Conservation (phyloP, 495 filamentous ascomycete genomes). For the Thermochaetoides thermophila region DNA sequence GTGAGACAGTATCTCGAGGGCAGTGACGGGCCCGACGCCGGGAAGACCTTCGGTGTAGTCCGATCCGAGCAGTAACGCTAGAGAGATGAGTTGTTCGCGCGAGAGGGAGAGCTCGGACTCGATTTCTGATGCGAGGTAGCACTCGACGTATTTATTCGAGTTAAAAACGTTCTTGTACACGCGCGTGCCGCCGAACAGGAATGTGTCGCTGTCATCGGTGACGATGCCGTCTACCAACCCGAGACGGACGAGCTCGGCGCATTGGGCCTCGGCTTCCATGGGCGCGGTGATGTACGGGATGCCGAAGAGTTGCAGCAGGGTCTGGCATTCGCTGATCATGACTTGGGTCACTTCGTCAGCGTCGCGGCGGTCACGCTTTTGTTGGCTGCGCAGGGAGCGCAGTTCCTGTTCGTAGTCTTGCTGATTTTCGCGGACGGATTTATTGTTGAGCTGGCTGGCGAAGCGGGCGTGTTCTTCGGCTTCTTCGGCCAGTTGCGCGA, state of each 20-base stretch:
- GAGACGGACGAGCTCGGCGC: constrained; percentile 73
- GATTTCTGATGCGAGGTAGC: constrained; percentile 75
- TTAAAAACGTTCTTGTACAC: constrained; percentile 99
- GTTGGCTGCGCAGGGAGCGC: constrained; percentile 72
- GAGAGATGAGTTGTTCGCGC: constrained; percentile 63
- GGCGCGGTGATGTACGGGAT: constrained; percentile 93
- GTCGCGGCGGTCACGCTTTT: constrained; percentile 88
- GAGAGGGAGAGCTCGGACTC: constrained; percentile 80
- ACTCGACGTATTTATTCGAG: constrained; percentile 90
- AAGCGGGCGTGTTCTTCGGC: constrained; percentile 87
- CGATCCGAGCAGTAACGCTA: constrained; percentile 78
- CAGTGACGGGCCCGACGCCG: constrained; percentile 83
- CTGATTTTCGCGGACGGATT: constrained; percentile 43
- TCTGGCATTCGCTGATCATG: constrained; percentile 92
- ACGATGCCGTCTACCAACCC: constrained; percentile 93
- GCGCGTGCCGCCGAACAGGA: constrained; percentile 88
- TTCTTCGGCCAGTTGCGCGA: constrained; percentile 73
- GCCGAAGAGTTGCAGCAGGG: constrained; percentile 77
- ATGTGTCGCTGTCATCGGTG: constrained; percentile 96
- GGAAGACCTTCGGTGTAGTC: constrained; percentile 92
- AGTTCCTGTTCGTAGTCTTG: constrained; percentile 78
- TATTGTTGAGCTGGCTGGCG: constrained; percentile 68
- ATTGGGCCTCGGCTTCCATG: constrained; percentile 98
- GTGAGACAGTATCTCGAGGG: constrained; percentile 83
- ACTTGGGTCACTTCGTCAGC: constrained; percentile 88